Evolutionary conservation across 129 eudicot genomes (phyloP).

Genomic region (Pseudognaphalium luteoalbum): DNA sequence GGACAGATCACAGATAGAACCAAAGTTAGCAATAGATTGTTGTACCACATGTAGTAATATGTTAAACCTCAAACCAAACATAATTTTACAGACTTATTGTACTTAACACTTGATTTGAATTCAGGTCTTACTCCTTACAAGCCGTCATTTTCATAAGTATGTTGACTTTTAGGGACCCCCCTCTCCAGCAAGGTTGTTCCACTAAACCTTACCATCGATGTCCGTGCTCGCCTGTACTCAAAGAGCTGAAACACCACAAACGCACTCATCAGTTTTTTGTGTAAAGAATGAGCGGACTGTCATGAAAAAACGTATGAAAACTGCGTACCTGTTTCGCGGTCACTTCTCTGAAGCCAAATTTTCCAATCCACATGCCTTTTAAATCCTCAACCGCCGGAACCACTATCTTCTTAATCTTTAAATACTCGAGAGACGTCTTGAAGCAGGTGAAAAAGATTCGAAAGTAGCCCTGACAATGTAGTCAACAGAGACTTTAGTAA

Average conservation of each 20-base stretch:
- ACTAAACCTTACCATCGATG: conserved; percentile 56
- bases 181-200: conserved; percentile 71
- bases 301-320: background rate
- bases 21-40: too few species aligned
- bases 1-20: too few species aligned
- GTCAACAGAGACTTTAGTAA: background rate
- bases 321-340: conserved; percentile 35
- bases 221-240: conserved; percentile 40
- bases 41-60: too few species aligned
- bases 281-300: background rate
- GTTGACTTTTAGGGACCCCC: conserved; percentile 36
- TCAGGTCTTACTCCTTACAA: background rate
- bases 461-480: conserved; percentile 69
- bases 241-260: conserved; percentile 42
- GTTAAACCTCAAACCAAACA: background rate
- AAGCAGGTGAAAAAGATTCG: conserved; percentile 56
- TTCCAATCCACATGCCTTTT: conserved; percentile 57
- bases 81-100: too few species aligned
- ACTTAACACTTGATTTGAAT: too few species aligned
- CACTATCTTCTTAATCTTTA: conserved; percentile 58
- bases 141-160: conserved; percentile 26
- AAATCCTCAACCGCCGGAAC: conserved; percentile 79
- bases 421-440: conserved; percentile 51
- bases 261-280: background rate
- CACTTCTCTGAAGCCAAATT: conserved; percentile 58